Base-by-base conservation (phyloP, 345 rosid genomes). In the Cardiospermum halicacabum region DNA sequence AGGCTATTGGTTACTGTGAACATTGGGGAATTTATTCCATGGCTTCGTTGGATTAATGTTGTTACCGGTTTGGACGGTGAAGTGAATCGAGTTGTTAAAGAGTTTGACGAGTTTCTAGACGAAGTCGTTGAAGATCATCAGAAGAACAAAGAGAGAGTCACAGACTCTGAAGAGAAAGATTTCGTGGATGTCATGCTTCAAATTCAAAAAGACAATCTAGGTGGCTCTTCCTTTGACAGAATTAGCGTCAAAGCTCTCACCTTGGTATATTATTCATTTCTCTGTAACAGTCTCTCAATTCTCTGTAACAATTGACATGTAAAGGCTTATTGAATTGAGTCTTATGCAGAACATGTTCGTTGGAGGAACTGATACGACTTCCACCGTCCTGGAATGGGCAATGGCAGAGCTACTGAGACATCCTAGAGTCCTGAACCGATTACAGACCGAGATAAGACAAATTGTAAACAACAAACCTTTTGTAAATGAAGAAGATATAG, bases 21-120 rank as follows among this genome's bases (percentile, higher is more conserved):
- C 37, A 48, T 80, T 0, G 88, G 89, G 16, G 85, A 76, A 32
- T 85, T 53, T 58, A 64, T 89, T 39, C 91, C 89, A 22, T 79
- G 81, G 75, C 81, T 85, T 27, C 72, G 68, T 11, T 84, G 88
- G 89, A 25, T 80, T 5, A 75, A 69, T 53, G 16, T 48, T 67
- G 13, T 76, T 1, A 80, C 49, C 13, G 82, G 84, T 60, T 40
- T 69, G 28, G 28, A 61, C 34, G 56, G 16, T n/a, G 64, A 51
- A 25, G 15, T 70, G 0, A 70, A 75, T 3, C 72, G 56, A 63
- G 74, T 77, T 6, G 51, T 60, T 0, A 65, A 24, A 7, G 78
- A 73, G 39, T 45, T 81, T 3, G 82, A 81, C 53, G 48, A 50
- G 6, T 64, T 81, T 39, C 54, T 75, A 4, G 80, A 70, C 31